Base-by-base conservation (phyloP, 345 rosid species). In the Lepidium sativum region DNA sequence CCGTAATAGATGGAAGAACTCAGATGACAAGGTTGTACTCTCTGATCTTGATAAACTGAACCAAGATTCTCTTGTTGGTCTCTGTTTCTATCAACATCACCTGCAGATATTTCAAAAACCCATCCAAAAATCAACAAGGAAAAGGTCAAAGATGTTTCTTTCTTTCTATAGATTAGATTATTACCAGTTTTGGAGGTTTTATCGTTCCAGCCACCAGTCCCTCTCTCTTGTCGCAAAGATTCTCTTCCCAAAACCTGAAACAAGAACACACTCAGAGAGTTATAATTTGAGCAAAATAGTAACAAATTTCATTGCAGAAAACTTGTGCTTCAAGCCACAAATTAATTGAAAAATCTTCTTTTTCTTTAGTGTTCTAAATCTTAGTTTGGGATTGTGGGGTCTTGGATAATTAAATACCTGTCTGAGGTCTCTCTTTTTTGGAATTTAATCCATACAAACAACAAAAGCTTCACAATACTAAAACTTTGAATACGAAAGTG, bases 1-100 rank as follows among this genome's bases (percentile, higher is more conserved):
- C 96, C 96, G 21, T 89, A 86, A 66, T 76, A 89, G 77, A 89
- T 89, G 2, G 96, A 89, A 27, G 96, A 89, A 74, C 94, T 83
- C 11, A 89, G 76, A 70, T 79, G 83, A 57, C 87, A 82, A 14
- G 96, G 96, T 31, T 84, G 89, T 9, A 78, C 76, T 69, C 69
- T 83, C 69, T 83, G 94, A 1, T 82, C 80, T 20, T 82, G 84
- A 69, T 83, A 83, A 39, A 55, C 23, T 10, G 81, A 80, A 64
- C 51, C 64, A 68, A 3, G 9, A 17, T 61, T 73, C 70, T 72
- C 80, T 69, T 35, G 52, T 68, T 62, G 74, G 56, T 77, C 80
- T 10, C 21, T 47, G 17, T 48, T 71, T 70, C 70, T 80, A 9
- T 70, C 67, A 29, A 41, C 38, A 41, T 75, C 80, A 43, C 76